phyloP scores from a whole-genome alignment of 176 grass and related monocot genomes.

The Raddia distichophylla region DNA sequence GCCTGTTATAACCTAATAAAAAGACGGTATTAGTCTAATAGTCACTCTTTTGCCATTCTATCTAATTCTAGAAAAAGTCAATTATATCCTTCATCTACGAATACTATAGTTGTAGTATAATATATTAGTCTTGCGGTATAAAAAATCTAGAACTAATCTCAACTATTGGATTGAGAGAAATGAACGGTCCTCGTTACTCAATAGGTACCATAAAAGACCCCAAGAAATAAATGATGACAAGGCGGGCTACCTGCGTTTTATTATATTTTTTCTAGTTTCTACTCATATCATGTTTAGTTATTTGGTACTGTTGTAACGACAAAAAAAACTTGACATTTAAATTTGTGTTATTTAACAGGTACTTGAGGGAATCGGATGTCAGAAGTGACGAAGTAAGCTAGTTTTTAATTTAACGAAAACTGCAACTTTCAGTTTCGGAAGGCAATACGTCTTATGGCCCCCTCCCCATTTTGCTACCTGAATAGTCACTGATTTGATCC shows the following conservation, averaged over 20 bases:
- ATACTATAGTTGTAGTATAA: too few species aligned
- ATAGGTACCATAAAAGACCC: too few species aligned
- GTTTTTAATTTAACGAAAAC: neutral
- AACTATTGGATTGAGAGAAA: too few species aligned
- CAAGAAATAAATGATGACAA: neutral
- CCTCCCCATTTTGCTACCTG: neutral
- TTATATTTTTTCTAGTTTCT: neutral
- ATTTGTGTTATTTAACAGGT: conserved; percentile 9
- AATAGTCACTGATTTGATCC: neutral
- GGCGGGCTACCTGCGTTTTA: neutral
- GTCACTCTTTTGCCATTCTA: too few species aligned
- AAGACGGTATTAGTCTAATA: too few species aligned
- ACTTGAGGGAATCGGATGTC: conserved; percentile 34
- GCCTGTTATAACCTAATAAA: too few species aligned
- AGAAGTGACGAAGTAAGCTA: conserved; percentile 39
- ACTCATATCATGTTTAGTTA: neutral
- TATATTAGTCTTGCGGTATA: too few species aligned
- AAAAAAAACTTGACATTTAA: neutral
- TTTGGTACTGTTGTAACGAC: neutral
- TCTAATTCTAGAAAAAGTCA: too few species aligned
- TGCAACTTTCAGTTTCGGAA: neutral
- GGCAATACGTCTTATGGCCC: neutral
- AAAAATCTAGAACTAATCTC: too few species aligned
- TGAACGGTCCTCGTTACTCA: too few species aligned
- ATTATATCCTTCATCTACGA: too few species aligned